A percentile compares a stretch with the other conserved stretches of the same genome.
Evolutionary conservation across 106 monocot genomes (phyloP).

Genomic region (Dendrobium huoshanense): DNA sequence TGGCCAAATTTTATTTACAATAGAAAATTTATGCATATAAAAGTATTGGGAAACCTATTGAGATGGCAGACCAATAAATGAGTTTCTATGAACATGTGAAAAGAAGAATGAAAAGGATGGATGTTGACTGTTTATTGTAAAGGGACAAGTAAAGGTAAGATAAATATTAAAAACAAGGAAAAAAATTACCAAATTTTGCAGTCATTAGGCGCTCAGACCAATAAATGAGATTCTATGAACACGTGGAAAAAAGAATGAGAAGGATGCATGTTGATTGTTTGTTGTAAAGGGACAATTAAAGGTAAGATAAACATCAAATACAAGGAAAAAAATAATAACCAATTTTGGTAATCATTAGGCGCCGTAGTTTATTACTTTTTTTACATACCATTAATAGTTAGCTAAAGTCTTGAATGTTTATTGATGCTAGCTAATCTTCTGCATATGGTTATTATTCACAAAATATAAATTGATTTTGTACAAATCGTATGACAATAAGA

Average conservation of each 20-base stretch:
- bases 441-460: neutral
- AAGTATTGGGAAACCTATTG: neutral
- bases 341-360: neutral
- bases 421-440: neutral
- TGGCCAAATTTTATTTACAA: too few species aligned
- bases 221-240: neutral
- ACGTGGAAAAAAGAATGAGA: neutral
- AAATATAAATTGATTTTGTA: neutral
- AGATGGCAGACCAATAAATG: neutral
- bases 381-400: neutral
- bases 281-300: neutral
- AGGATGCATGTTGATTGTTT: neutral
- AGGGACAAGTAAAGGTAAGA: neutral
- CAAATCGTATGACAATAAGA: neutral
- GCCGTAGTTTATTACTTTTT: neutral
- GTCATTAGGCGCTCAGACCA: neutral
- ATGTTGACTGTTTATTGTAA: neutral
- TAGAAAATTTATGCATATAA: too few species aligned
- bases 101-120: neutral
- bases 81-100: neutral
- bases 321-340: neutral
- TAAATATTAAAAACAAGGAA: neutral
- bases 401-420: neutral
- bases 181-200: neutral
- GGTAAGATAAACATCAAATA: neutral